Conservation (phyloP, 257 asterid species). For the Nicotiana knightiana region DNA sequence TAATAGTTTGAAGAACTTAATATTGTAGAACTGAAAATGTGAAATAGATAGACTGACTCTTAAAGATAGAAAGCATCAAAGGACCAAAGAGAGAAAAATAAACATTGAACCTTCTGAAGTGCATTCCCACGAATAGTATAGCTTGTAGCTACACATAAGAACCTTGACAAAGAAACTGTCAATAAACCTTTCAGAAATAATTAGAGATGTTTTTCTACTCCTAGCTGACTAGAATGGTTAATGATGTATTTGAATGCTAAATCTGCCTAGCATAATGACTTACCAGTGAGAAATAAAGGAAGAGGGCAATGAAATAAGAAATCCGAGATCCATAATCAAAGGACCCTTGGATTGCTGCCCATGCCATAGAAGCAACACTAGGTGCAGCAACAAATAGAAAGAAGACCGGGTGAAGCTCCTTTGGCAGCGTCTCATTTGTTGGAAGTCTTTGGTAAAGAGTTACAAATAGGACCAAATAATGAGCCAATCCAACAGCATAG, state of each 20-base stretch:
- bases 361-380: conserved; percentile 87
- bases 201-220: background rate
- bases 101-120: no score
- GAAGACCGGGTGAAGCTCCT: conserved; percentile 92
- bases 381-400: conserved; percentile 91
- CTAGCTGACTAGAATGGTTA: background rate
- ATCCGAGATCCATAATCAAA: conserved; percentile 65
- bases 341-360: conserved; percentile 74
- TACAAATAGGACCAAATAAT: conserved; percentile 69
- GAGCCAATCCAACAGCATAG: conserved; percentile 86
- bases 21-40: no score
- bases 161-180: background rate
- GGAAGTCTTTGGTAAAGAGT: conserved; percentile 94
- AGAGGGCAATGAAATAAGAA: conserved; percentile 74
- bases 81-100: no score
- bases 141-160: no score
- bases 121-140: no score
- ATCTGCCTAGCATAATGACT: conserved; percentile 1
- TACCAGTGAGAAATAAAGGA: conserved; percentile 81
- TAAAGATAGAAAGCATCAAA: no score
- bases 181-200: background rate
- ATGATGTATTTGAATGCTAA: background rate
- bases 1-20: no score
- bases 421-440: conserved; percentile 78
- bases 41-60: no score